These are phyloP conservation scores for Waitea zeae DNA, from an alignment of 1,284 basidiomycete genomes.

Conservation along the genomic window DNA sequence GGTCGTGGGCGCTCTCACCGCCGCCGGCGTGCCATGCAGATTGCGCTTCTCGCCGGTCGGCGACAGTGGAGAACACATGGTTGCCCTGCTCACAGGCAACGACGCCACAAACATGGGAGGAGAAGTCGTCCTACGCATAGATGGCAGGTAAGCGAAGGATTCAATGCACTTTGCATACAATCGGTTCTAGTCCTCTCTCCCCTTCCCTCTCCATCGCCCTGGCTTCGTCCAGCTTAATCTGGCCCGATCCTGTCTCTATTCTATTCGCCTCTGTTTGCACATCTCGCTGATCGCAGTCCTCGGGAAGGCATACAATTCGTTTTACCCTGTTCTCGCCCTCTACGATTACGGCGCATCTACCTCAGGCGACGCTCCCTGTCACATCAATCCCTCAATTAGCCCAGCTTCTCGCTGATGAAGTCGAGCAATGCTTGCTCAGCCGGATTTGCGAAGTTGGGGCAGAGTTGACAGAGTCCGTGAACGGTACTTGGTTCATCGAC, in stretches of 20 bases:
- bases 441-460: conserved; percentile 50
- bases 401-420: conserved; percentile 61
- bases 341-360: conserved; percentile 47
- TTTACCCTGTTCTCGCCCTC: conserved; percentile 61
- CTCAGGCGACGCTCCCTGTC: conserved; percentile 56
- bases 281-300: conserved; percentile 1
- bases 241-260: too few relatives aligned
- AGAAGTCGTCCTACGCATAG: conserved; percentile 49
- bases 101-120: conserved; percentile 30
- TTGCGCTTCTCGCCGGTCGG: conserved; percentile 47
- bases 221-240: too few relatives aligned
- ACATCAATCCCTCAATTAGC: conserved; percentile 54
- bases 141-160: conserved; percentile 28
- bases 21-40: conserved; percentile 35
- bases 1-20: conserved; percentile 26
- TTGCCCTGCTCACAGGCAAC: conserved; percentile 21
- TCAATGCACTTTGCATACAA: not conserved
- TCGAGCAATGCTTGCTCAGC: conserved; percentile 44
- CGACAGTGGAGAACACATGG: conserved; percentile 41
- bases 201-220: too few relatives aligned
- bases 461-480: conserved; percentile 31
- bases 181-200: not conserved
- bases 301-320: conserved; percentile 57
- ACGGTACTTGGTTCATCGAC: conserved; percentile 65
- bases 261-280: not conserved